Base-by-base conservation (phyloP, 2,329 filamentous ascomycete genomes). In the Trichophyton rubrum region DNA sequence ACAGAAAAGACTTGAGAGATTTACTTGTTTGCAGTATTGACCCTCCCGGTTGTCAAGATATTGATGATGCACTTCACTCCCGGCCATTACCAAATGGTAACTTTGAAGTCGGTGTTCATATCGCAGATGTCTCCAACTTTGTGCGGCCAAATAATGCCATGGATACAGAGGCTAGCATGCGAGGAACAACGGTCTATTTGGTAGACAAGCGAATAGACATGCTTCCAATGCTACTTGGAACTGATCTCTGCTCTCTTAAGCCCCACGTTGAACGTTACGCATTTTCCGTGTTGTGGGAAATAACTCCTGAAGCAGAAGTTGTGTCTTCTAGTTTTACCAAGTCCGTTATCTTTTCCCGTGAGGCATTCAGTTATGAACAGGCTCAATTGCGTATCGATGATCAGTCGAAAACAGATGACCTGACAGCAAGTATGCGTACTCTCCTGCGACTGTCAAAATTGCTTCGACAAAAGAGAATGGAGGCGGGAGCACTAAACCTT, bases 161-260 rank as follows among this genome's bases (percentile, higher is more conserved):
- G 93, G 95, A 99, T 71, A 83, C 85, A 56, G 93, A 99, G 75
- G 93, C 93, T 2, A 93, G 90, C 70, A 84, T 95, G 69, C 87
- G 93, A 68, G 93, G 93, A 64, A 97, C 93, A 3, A 97, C 92
- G 0, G 93, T 99, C 30, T 99, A 99, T 72, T 80, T 99, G 15
- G 93, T 99, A 2, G 93, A 99, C 75, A 99, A 99, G 80, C 90
- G 93, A 68, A 99, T 99, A 68, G 95, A 99, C 78, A 99, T 99
- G 95, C 81, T 99, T 73, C 95, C 95, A 0, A 91, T 90, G 81
- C 85, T 99, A 35, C 85, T 99, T 11, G 93, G 93, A 61, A 99
- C 93, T 0, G 91, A 99, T 69, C 80, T 99, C 1, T 99, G 93
- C 76, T 99, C 93, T 0, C 79, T 99, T 20, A 97, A 97, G 73